Evolutionary conservation across 805 yeast genomes (phyloP), one percentile per base, ranked within the genome.

Genomic region (Metschnikowia similis): DNA sequence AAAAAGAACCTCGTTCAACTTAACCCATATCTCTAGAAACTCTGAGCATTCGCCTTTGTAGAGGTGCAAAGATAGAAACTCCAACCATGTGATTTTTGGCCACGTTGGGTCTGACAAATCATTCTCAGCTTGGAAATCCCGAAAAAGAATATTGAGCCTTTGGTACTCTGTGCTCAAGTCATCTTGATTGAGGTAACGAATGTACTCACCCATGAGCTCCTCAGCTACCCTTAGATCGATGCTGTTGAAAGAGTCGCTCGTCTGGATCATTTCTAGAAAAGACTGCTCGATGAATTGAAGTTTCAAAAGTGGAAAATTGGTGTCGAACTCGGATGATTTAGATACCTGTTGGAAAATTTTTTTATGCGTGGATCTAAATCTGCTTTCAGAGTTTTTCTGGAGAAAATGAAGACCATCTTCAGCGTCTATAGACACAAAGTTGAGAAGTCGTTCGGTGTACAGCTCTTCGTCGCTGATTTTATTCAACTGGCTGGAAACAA

Each of bases 11-110:
- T 73, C 77, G 47, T 53, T 68, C 1, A 67, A 52, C 48, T 73
- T 72, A 28, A 70, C 50, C 45, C 72, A 72, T 7, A 62, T 43
- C 9, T 51, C 58, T 9, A 66, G 51, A 29, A 71, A 62, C 2
- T 58, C 62, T 28, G 53, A 56, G 39, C 69, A 64, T 26, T 67
- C 74, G 29, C 67, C 59, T 37, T 61, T 53, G 26, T 56, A 56
- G 44, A 59, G 51, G 30, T 66, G 59, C 6, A 64, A 45, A 16
- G 57, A 61, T 14, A 73, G 47, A 48, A 62, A 73, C 35, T 70
- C 74, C 8, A 66, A 52, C 77, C 76, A 73, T 28, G 69, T 56
- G 8, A 66, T 54, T 40, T 70, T 70, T 16, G 74, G 75, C 75
- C 74, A 70, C 13, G 50, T 48, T 0, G 64, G 56, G 21, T 64